These are phyloP conservation scores for Epicoccum nigrum DNA, from an alignment of 2,329 filamentous ascomycete species.

Conservation along the genomic window DNA sequence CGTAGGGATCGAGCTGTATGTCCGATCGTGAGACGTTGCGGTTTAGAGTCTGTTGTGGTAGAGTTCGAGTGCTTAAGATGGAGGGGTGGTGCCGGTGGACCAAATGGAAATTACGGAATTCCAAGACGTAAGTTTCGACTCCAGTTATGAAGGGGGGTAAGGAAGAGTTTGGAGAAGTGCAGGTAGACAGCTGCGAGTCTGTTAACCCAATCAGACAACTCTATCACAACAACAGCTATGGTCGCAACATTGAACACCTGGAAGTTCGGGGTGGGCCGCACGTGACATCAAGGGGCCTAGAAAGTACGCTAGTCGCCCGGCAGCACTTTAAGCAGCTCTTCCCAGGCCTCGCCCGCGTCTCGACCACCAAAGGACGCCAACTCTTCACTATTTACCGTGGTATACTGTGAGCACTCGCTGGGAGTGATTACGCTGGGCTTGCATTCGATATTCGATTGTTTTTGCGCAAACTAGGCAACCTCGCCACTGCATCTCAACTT, in stretches of 20 bases:
- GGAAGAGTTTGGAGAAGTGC: not conserved
- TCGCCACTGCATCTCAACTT: not conserved
- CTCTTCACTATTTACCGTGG: not conserved
- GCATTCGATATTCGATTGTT: too few species aligned
- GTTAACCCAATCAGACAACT: slow-evolving; percentile 9
- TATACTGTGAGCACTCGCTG: not conserved
- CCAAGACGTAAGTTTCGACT: not conserved
- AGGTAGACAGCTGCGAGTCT: not conserved
- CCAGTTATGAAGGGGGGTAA: not conserved
- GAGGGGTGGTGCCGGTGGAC: slow-evolving; percentile 13
- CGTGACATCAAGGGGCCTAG: slow-evolving; percentile 22
- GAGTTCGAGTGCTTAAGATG: slow-evolving; percentile 15
- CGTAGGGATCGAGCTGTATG: not conserved
- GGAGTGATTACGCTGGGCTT: not conserved
- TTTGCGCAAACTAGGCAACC: not conserved
- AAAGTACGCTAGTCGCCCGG: slow-evolving; percentile 25
- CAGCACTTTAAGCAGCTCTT: slow-evolving; percentile 21
- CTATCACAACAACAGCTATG: slow-evolving; percentile 15
- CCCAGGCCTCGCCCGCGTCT: slow-evolving; percentile 15
- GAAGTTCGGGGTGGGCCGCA: slow-evolving; percentile 35
- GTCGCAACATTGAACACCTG: slow-evolving; percentile 30
- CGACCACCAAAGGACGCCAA: not conserved
- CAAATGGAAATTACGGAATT: slow-evolving; percentile 4
- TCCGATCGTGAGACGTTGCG: not conserved
- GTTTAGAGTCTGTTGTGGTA: slow-evolving; percentile 1